Base-by-base conservation (phyloP, 345 rosid genomes). In the Brassica incana region DNA sequence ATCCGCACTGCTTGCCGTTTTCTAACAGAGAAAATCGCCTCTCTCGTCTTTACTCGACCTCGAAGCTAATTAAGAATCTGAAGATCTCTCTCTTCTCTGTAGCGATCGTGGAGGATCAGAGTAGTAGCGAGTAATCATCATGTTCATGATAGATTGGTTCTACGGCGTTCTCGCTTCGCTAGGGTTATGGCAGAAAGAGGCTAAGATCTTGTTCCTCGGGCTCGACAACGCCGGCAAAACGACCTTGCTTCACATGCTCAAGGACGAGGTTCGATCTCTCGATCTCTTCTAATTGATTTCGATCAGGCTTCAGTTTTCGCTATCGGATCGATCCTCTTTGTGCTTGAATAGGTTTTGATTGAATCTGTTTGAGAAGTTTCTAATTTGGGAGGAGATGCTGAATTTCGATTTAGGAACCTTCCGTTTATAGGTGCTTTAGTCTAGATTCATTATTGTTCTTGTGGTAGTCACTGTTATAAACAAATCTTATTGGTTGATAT, bases 201-300 rank as follows among this genome's bases (percentile, higher is more conserved):
- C 61, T 6, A 54, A 54, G 61, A 54, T 54, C 61, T 54, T 54
- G 61, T 54, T 54, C 25, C 61, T 54, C 25, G 61, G 61, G 1
- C 61, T 54, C 61, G 61, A 54, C 2, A 54, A 54, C 25, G 61
- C 61, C 61, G 61, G 61, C 23, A 54, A 54, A 54, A 54, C 61
- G 10, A 54, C 61, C 61, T 16, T 54, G 61, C 61, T 54, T 16
- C 61, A 54, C 61, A 54, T 54, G 61, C 25, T 54, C 25, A 54
- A 54, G 61, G 61, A 54, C 61, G 61, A 54, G 61, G 61, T 54
- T 54, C 61, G 25, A 6, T 54, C 61, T 43, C 50, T 54, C 61
- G 3, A 15, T 52, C 20, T 52, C 59, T n/a, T 52, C 59, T 15
- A 6, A 52, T 52, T 52, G 8, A 52, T 52, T 52, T 52, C 20